These are phyloP conservation scores for Collariella sp. DNA, from an alignment of 495 filamentous ascomycete genomes.

Conservation along the genomic window DNA sequence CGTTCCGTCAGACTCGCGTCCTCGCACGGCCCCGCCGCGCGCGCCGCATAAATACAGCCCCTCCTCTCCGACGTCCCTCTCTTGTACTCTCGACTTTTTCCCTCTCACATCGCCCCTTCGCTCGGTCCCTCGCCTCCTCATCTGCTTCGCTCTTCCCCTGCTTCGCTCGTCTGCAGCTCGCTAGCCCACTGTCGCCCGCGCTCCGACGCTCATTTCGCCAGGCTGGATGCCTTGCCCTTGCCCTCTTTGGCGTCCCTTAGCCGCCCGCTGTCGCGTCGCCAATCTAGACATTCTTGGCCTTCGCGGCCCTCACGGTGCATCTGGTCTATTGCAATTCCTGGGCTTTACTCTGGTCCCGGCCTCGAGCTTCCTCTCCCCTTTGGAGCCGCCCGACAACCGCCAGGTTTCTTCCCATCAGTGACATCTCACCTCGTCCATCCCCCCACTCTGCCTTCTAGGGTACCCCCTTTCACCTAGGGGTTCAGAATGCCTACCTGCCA, in stretches of 20 bases:
- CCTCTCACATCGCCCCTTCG: constrained; percentile 4
- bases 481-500: not conserved
- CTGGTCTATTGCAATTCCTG: constrained; percentile 1
- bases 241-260: too few relatives aligned
- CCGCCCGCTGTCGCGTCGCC: constrained; percentile 4
- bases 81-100: constrained; percentile 13
- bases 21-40: too few relatives aligned
- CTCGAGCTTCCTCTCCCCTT: constrained; percentile 1
- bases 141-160: not conserved
- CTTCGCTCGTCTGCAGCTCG: not conserved
- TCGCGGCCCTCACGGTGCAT: constrained; percentile 8
- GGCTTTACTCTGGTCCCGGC: constrained; percentile 3
- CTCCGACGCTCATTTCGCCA: constrained; percentile 14
- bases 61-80: too few relatives aligned
- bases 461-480: not conserved
- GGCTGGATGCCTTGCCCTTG: constrained; percentile 1
- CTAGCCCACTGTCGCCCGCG: constrained; percentile 2
- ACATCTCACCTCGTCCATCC: constrained; percentile 1
- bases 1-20: too few relatives aligned
- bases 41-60: too few relatives aligned
- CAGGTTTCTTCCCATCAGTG: not conserved
- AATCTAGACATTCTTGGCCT: constrained; percentile 3
- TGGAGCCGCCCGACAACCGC: not conserved
- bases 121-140: constrained; percentile 9
- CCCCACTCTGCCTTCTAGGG: constrained; percentile 3